Evolutionary conservation across 306 rosid species (phyloP).

Genomic region (Sicyos edulis): DNA sequence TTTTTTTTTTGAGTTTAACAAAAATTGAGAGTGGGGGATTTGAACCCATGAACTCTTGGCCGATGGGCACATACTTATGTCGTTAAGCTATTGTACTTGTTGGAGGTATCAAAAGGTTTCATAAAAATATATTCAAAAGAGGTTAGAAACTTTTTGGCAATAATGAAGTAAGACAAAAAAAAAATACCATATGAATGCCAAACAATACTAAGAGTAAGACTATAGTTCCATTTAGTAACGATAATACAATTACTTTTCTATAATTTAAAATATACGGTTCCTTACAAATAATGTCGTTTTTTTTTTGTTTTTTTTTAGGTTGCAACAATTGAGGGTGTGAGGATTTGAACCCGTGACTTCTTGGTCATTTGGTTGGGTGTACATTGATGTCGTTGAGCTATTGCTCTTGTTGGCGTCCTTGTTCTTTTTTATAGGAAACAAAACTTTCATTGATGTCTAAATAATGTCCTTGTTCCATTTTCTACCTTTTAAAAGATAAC

Average conservation of each 20-base stretch:
- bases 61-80: too few species aligned
- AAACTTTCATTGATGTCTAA: background rate
- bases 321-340: too few species aligned
- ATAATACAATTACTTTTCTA: background rate
- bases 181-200: background rate
- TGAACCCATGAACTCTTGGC: too few species aligned
- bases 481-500: background rate
- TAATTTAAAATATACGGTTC: background rate
- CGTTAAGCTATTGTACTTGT: too few species aligned
- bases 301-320: too few species aligned
- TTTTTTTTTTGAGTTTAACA: background rate
- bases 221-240: background rate
- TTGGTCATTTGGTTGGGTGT: too few species aligned
- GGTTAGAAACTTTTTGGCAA: background rate
- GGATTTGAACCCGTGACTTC: too few species aligned
- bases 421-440: background rate
- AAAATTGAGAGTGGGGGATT: too few species aligned
- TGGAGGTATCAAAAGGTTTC: background rate
- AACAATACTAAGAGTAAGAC: background rate
- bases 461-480: background rate
- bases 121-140: constrained; percentile 4
- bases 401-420: background rate
- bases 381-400: too few species aligned
- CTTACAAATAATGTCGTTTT: background rate
- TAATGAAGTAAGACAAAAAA: background rate